phyloP scores from a whole-genome alignment of 345 rosid species.

The Clarkia xantiana region DNA sequence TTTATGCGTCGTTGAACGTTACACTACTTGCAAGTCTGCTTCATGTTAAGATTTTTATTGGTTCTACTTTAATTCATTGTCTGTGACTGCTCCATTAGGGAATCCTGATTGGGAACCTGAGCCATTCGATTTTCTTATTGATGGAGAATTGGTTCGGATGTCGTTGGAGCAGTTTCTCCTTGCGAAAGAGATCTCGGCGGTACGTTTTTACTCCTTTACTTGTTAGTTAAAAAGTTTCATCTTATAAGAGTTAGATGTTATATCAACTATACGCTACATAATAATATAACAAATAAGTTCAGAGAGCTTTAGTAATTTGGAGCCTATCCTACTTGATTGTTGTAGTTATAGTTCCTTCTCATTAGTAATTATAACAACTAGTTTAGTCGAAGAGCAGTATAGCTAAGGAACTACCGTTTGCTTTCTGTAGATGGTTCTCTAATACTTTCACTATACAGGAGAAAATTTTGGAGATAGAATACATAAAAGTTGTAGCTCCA shows the following conservation, averaged over 20 bases:
- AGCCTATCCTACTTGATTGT: too few species aligned
- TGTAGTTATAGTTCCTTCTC: too few species aligned
- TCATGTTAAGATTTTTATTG: not conserved
- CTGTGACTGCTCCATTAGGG: conserved; percentile 23
- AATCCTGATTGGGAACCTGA: conserved; percentile 53
- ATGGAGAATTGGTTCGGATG: conserved; percentile 91
- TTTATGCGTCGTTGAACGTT: too few species aligned
- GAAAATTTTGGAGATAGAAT: conserved; percentile 77
- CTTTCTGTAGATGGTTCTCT: too few species aligned
- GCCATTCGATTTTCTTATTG: conserved; percentile 79
- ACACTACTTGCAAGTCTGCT: not conserved
- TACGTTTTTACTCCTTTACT: conserved; percentile 10
- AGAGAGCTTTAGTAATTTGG: too few species aligned
- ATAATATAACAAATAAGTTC: too few species aligned
- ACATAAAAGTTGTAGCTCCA: conserved; percentile 73
- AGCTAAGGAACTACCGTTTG: too few species aligned
- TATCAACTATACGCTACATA: too few species aligned
- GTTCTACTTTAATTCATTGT: not conserved
- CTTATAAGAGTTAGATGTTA: too few species aligned
- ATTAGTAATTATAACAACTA: too few species aligned
- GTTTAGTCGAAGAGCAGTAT: too few species aligned
- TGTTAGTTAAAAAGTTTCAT: too few species aligned
- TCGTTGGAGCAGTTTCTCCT: conserved; percentile 75
- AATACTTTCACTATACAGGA: conserved; percentile 32
- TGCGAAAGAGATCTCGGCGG: conserved; percentile 83